These are phyloP conservation scores for Moesziomyces parantarcticus DNA, from an alignment of 1,284 basidiomycete species.

Conservation along the genomic window DNA sequence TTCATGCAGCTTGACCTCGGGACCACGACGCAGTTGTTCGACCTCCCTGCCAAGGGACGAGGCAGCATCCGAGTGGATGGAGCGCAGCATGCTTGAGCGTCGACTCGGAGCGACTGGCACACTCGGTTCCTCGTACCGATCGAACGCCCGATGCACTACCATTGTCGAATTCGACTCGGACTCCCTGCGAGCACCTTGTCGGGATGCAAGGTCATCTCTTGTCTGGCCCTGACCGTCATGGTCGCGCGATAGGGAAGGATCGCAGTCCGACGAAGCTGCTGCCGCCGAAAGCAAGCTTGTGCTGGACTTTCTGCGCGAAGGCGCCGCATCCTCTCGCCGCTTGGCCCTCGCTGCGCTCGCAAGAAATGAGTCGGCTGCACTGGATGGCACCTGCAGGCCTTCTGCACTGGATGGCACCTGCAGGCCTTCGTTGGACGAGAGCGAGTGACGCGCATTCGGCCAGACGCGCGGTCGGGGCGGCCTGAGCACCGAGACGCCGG, in stretches of 20 bases:
- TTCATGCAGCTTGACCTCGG: conserved; percentile 6
- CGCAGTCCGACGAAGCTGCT: conserved; percentile 14
- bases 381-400: neutral
- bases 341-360: neutral
- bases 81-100: conserved; percentile 7
- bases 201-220: neutral
- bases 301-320: conserved; percentile 1
- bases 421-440: neutral
- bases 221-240: neutral
- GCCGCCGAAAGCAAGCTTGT: conserved; percentile 7
- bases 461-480: neutral
- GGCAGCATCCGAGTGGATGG: conserved; percentile 6
- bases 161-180: neutral
- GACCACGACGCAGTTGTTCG: conserved; percentile 11
- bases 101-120: neutral
- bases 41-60: conserved; percentile 11
- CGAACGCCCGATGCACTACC: conserved; percentile 8
- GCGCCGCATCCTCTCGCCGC: neutral
- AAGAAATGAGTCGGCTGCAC: neutral
- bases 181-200: neutral
- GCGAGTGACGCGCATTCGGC: neutral
- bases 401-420: neutral
- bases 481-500: conserved; percentile 2
- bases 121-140: conserved; percentile 8
- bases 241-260: conserved; percentile 1